phyloP scores from a whole-genome alignment of 2,329 filamentous ascomycete species.

The Ceratocystis variospora region DNA sequence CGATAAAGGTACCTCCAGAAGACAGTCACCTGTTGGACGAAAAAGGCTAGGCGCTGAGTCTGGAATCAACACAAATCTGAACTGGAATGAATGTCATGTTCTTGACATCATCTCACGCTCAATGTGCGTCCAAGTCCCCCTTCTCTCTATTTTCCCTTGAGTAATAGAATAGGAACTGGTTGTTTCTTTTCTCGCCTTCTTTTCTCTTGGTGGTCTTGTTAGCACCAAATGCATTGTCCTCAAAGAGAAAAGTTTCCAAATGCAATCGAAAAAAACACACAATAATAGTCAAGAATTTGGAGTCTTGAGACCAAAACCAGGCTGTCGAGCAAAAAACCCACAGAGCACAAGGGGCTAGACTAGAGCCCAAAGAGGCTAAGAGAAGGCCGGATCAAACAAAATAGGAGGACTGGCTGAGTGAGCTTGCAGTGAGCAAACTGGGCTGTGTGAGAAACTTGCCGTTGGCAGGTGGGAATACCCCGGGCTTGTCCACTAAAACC shows the following conservation, averaged over 20 bases:
- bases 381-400: not conserved
- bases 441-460: not conserved
- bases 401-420: not conserved
- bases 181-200: not conserved
- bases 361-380: constrained; percentile 1
- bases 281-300: not conserved
- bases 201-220: not conserved
- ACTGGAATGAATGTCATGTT: not conserved
- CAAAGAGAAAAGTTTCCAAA: not conserved
- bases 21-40: not conserved
- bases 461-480: not conserved
- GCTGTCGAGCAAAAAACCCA: not conserved
- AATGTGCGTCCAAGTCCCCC: not conserved
- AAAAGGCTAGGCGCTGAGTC: constrained; percentile 7
- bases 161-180: not conserved
- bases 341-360: not conserved
- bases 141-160: not conserved
- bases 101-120: not conserved
- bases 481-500: not conserved
- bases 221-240: not conserved
- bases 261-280: not conserved
- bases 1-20: not conserved
- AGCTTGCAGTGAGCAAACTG: not conserved
- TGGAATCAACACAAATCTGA: too few relatives aligned
- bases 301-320: not conserved